These are phyloP conservation scores for Pseudogymnoascus sp. DNA, from an alignment of 2,329 filamentous ascomycete species.

Conservation along the genomic window DNA sequence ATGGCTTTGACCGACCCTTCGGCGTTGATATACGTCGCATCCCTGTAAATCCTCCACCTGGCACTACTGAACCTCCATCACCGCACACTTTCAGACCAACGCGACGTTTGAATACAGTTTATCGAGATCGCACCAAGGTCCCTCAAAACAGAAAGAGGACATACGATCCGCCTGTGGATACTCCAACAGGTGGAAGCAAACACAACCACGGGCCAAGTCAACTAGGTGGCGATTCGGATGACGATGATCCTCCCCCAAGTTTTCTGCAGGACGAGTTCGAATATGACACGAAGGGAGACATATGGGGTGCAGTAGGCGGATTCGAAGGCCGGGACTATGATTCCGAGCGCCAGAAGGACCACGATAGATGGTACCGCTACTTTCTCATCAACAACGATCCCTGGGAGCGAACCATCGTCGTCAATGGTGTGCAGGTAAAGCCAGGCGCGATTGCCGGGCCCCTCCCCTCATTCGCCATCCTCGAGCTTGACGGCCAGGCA, in stretches of 20 bases:
- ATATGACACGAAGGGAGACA: not conserved
- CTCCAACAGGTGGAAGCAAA: not conserved
- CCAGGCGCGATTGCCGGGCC: conserved; percentile 25
- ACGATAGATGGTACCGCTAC: conserved; percentile 16
- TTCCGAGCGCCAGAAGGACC: not conserved
- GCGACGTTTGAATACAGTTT: not conserved
- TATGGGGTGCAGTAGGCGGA: conserved; percentile 1
- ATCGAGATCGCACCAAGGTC: not conserved
- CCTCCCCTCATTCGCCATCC: conserved; percentile 24
- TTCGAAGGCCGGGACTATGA: conserved; percentile 1
- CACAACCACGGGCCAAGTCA: not conserved
- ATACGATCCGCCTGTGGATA: not conserved
- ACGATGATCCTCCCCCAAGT: not conserved
- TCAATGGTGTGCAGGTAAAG: conserved; percentile 24
- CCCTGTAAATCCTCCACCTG: not conserved
- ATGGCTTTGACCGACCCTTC: not conserved
- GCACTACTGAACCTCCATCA: not conserved
- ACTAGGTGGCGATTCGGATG: not conserved
- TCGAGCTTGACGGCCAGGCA: not conserved
- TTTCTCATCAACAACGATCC: conserved; percentile 23
- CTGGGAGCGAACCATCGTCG: conserved; percentile 18
- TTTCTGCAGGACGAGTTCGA: not conserved
- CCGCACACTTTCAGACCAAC: not conserved
- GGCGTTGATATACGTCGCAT: not conserved
- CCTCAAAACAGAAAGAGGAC: not conserved